These are phyloP conservation scores for Corynascus novoguineensis DNA, from an alignment of 495 filamentous ascomycete genomes.

Conservation along the genomic window DNA sequence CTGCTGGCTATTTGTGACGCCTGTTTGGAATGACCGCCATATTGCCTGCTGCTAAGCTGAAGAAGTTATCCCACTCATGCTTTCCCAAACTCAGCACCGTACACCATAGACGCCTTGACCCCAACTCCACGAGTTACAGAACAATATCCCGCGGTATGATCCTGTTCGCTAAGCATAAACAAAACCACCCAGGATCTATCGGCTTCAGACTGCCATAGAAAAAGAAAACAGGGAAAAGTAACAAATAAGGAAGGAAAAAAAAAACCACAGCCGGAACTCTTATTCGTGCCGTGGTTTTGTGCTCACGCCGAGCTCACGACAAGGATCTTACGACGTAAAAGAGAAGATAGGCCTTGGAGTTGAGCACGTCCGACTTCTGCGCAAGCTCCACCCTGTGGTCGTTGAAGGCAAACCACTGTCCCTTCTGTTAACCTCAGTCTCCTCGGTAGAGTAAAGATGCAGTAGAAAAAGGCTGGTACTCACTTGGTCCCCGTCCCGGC, in stretches of 20 bases:
- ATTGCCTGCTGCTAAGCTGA: background rate
- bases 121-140: background rate
- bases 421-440: background rate
- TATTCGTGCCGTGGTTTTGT: no score
- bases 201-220: background rate
- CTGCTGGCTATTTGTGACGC: no score
- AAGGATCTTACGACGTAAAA: slow-evolving; percentile 75
- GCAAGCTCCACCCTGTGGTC: slow-evolving; percentile 83
- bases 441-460: background rate
- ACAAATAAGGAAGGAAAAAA: background rate
- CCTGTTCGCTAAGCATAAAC: background rate
- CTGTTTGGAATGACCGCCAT: no score
- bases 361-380: slow-evolving; percentile 70
- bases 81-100: background rate
- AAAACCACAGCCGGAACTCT: background rate
- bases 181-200: background rate
- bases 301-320: slow-evolving; percentile 28
- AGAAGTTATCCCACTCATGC: background rate
- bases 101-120: background rate
- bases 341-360: slow-evolving; percentile 75
- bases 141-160: background rate
- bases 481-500: slow-evolving; percentile 69
- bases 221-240: background rate
- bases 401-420: slow-evolving; percentile 84
- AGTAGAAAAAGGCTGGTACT: slow-evolving; percentile 20